phyloP scores from a whole-genome alignment of 176 grass and related monocot genomes.

The Musa schizocarpa region DNA sequence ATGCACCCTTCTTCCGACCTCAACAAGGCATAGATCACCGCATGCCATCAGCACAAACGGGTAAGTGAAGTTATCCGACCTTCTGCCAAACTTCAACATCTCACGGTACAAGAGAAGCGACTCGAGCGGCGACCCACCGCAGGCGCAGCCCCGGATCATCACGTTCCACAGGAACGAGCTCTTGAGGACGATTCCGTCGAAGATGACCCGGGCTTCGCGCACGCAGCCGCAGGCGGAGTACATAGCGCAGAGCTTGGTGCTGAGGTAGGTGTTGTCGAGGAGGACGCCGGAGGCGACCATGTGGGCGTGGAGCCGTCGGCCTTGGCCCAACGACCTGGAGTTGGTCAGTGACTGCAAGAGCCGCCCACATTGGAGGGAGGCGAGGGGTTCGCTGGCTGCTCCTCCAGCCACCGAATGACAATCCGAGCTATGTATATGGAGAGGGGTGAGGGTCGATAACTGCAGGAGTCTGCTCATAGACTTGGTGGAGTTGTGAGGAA shows the following conservation, averaged over 20 bases:
- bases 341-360: constrained; percentile 19
- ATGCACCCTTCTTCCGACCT: constrained; percentile 24
- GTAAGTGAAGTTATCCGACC: constrained; percentile 11
- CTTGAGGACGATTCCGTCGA: constrained; percentile 3
- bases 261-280: constrained; percentile 15
- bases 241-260: constrained; percentile 22
- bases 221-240: constrained; percentile 5
- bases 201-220: constrained; percentile 1
- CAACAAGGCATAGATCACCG: constrained; percentile 18
- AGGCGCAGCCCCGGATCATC: constrained; percentile 18
- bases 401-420: background rate
- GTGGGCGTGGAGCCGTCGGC: constrained; percentile 16
- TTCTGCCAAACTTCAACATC: constrained; percentile 2
- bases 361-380: constrained; percentile 21
- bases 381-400: background rate
- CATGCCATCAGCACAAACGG: constrained; percentile 23
- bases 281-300: constrained; percentile 21
- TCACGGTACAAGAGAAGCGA: constrained; percentile 8
- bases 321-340: constrained; percentile 3
- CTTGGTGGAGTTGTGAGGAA: background rate
- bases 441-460: background rate
- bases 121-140: background rate
- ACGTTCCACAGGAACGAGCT: constrained; percentile 17
- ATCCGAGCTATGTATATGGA: background rate
- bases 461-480: background rate